phyloP scores from a whole-genome alignment of 495 filamentous ascomycete species.

The Xylaria palmicola region DNA sequence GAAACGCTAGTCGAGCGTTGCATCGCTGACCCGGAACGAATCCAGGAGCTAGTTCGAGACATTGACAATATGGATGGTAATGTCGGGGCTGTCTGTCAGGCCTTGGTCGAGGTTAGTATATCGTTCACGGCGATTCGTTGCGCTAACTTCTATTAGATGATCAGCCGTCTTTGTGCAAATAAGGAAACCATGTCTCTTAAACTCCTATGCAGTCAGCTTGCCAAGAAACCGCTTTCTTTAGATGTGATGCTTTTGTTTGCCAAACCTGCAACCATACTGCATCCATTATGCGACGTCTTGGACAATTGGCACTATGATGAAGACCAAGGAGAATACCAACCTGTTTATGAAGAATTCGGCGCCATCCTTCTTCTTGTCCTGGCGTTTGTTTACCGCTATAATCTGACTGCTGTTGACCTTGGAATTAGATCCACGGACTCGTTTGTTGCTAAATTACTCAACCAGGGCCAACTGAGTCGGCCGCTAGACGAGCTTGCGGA shows the following conservation, averaged over 20 bases:
- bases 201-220: conserved; percentile 75
- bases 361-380: conserved; percentile 81
- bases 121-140: background rate
- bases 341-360: conserved; percentile 95
- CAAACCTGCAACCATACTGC: conserved; percentile 68
- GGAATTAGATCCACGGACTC: conserved; percentile 59
- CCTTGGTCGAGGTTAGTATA: conserved; percentile 68
- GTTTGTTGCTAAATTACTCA: conserved; percentile 77
- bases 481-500: conserved; percentile 65
- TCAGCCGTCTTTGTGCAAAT: conserved; percentile 70
- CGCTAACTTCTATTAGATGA: conserved; percentile 52
- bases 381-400: conserved; percentile 81
- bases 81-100: conserved; percentile 81
- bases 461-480: conserved; percentile 58
- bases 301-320: conserved; percentile 93
- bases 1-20: conserved; percentile 75
- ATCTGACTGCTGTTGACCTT: conserved; percentile 66
- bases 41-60: conserved; percentile 72
- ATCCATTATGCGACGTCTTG: conserved; percentile 79
- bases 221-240: conserved; percentile 70
- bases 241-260: conserved; percentile 89
- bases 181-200: conserved; percentile 93
- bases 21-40: conserved; percentile 64
- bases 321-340: conserved; percentile 92
- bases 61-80: conserved; percentile 95